These are phyloP conservation scores for Pisolithus orientalis DNA, from an alignment of 768 basidiomycete species.

Conservation along the genomic window DNA sequence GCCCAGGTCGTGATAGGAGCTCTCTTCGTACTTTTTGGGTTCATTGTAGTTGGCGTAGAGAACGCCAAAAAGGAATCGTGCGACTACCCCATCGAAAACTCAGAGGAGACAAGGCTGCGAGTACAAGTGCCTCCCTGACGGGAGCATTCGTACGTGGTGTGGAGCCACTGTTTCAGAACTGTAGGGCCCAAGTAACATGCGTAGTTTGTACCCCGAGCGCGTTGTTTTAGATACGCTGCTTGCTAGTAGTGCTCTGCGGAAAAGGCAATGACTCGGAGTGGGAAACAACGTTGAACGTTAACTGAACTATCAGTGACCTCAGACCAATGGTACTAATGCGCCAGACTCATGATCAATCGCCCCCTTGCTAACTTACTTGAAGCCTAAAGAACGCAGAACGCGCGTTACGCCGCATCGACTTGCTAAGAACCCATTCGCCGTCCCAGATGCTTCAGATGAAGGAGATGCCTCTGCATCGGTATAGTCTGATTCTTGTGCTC, in stretches of 20 bases:
- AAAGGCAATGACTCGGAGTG: too few species aligned
- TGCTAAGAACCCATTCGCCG: conserved; percentile 42
- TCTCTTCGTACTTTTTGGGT: conserved; percentile 65
- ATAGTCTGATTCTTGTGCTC: conserved; percentile 8
- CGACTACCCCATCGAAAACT: conserved; percentile 1
- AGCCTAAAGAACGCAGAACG: conserved; percentile 32
- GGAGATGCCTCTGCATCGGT: conserved; percentile 40
- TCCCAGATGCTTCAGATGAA: conserved; percentile 44
- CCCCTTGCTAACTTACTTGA: conserved; percentile 13
- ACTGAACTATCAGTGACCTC: too few species aligned
- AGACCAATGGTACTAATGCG: not conserved
- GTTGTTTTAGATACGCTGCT: too few species aligned
- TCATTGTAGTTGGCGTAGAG: conserved; percentile 65
- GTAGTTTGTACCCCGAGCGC: too few species aligned
- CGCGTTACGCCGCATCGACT: conserved; percentile 44
- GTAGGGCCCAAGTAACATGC: too few species aligned
- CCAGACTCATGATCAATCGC: not conserved
- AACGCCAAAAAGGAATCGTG: conserved; percentile 36
- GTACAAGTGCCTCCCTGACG: conserved; percentile 5
- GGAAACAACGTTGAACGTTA: not conserved
- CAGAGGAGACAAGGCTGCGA: conserved; percentile 1
- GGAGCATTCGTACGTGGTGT: not conserved
- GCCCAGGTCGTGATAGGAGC: conserved; percentile 69
- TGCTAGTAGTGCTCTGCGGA: too few species aligned
- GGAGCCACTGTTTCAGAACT: not conserved